Base-by-base conservation (phyloP, 164 flowering plant genomes). In the Berberis thunbergii region DNA sequence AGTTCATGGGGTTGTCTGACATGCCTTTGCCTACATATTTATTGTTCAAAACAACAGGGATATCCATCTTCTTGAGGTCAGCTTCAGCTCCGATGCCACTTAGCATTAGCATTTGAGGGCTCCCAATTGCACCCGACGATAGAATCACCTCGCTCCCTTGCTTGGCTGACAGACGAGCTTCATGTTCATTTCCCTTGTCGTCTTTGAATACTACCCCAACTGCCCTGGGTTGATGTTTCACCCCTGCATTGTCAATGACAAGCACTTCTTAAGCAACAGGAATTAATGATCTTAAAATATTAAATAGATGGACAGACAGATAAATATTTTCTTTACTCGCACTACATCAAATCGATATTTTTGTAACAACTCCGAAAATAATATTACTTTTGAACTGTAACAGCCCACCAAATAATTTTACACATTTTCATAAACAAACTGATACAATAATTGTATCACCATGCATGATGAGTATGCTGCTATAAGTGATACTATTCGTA, bases 1-100 rank as follows among this genome's bases (percentile, higher is more conserved):
- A 39, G 77, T 87, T 94, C 80, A 89, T 76, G 39, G 99, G 99
- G 57, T 94, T 94, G 65, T 94, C 97, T 4, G 83, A 76, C 96
- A 94, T 86, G 55, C 83, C 89, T 68, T 86, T 74, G 40, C 99
- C 99, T 3, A 94, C 96, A 65, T 68, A 78, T 41, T 79, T 65
- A 61, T 89, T 89, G 46, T 77, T 65, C 8, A 76, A 80, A 6
- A 87, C 84, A 43, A 79, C 77, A 0, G 88, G 43, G 9, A 94
- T 85, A 65, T 82, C 83, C 77, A 82, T 62, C 72, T 75, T 83
- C 53, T 78, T 48, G 6, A 94, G 84, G 7, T 89, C 91, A 2
- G 60, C 52, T 55, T 64, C 64, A 0, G 99, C 90, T 57, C 97
- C 99, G 39, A 94, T 77, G 0, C 99, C 99, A 61, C 99, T 94